Percentiles rank a stretch among this genome's conserved stretches.
Evolutionary conservation across 2,329 filamentous ascomycete species (phyloP).

Genomic region (Talaromyces marneffei): DNA sequence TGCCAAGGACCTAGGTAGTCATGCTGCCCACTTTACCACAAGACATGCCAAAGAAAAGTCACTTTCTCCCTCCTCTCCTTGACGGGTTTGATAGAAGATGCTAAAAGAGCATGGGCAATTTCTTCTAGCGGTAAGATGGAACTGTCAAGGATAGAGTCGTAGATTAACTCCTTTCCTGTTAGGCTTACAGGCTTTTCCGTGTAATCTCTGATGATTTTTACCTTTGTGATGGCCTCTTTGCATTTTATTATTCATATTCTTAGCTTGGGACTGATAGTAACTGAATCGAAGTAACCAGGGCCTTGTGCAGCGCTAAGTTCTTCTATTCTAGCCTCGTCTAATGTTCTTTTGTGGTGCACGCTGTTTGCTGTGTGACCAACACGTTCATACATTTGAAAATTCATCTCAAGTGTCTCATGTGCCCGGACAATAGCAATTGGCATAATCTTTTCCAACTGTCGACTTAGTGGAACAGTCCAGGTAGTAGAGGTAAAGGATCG

Average conservation of each 20-base stretch:
- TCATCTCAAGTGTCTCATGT: no score
- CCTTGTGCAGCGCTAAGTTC: background rate
- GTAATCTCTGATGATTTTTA: conserved; percentile 11
- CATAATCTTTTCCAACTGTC: background rate
- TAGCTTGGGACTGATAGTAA: background rate
- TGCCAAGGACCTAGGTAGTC: no score
- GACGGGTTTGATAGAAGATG: background rate
- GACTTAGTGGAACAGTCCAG: background rate
- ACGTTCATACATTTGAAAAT: no score
- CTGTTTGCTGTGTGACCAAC: background rate
- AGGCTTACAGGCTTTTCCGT: conserved; percentile 2
- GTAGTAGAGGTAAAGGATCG: background rate
- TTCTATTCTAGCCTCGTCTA: background rate
- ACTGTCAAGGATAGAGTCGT: conserved; percentile 23
- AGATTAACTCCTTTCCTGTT: conserved; percentile 23
- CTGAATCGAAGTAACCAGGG: background rate
- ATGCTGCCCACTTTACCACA: no score
- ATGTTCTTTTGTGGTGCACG: background rate
- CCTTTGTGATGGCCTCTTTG: conserved; percentile 12
- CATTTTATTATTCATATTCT: background rate
- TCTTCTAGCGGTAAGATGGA: conserved; percentile 21
- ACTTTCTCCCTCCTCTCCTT: no score
- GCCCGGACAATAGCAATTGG: background rate
- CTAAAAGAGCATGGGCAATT: conserved; percentile 8
- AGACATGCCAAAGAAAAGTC: no score